Conservation (phyloP, 805 yeast species). For the Myxozyma neotropica region DNA sequence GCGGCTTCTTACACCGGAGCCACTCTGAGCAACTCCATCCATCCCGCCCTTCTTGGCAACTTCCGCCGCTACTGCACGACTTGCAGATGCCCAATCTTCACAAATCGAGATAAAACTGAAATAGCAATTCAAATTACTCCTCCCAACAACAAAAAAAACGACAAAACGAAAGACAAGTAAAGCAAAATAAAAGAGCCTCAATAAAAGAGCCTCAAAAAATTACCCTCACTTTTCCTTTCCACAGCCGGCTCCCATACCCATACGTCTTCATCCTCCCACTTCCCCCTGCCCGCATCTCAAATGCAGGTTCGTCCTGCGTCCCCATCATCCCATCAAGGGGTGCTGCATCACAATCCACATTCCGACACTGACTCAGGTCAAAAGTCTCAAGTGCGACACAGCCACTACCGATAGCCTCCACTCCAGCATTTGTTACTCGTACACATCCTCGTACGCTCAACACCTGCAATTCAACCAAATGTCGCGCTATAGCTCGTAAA, state of each 20-base stretch:
- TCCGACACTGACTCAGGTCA: conserved; percentile 71
- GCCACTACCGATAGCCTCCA: conserved; percentile 65
- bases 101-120: no score
- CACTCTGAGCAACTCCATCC: no score
- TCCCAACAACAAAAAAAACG: background rate
- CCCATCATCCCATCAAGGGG: conserved; percentile 6
- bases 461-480: conserved; percentile 52
- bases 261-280: conserved; percentile 17
- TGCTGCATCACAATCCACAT: conserved; percentile 42
- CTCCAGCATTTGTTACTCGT: conserved; percentile 75
- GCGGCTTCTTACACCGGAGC: no score
- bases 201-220: background rate
- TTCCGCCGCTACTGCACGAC: no score
- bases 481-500: conserved; percentile 59
- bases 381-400: conserved; percentile 55
- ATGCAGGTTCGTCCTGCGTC: background rate
- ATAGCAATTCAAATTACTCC: no score
- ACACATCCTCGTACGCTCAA: conserved; percentile 69
- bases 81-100: no score
- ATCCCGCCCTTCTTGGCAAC: no score
- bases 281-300: conserved; percentile 16
- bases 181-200: background rate
- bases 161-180: background rate
- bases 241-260: conserved; percentile 18
- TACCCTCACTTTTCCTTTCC: conserved; percentile 15